Percentiles rank a stretch among this genome's conserved stretches.
phyloP scores from a whole-genome alignment of 2,329 filamentous ascomycete species.

The Clarireedia sp. region DNA sequence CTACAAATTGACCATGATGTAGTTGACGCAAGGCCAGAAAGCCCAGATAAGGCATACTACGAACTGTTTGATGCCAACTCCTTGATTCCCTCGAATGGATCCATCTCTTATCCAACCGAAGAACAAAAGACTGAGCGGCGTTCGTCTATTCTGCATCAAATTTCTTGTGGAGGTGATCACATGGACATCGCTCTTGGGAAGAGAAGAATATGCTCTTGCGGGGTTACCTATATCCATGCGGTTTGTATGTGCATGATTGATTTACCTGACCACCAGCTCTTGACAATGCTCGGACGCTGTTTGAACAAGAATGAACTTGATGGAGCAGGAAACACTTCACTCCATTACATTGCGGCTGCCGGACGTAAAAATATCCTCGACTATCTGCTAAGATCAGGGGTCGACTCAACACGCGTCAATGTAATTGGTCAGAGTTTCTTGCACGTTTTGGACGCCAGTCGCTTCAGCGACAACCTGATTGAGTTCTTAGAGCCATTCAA shows the following conservation, averaged over 20 bases:
- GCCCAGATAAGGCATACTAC: conserved; percentile 7
- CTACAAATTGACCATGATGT: not conserved
- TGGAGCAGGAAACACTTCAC: conserved; percentile 6
- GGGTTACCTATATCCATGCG: conserved; percentile 6
- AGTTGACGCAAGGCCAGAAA: not conserved
- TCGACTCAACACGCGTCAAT: not conserved
- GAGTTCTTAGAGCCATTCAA: conserved; percentile 5
- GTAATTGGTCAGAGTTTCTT: conserved; percentile 2
- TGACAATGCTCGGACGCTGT: not conserved
- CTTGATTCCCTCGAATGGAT: conserved; percentile 3
- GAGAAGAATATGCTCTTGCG: not conserved
- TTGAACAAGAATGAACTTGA: not conserved
- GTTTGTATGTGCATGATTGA: conserved; percentile 4
- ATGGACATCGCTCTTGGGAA: not conserved
- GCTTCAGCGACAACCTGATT: conserved; percentile 7
- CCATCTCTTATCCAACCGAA: not conserved
- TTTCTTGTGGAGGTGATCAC: conserved; percentile 3
- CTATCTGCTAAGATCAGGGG: conserved; percentile 1
- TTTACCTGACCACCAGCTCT: conserved; percentile 1
- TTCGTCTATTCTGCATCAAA: conserved; percentile 2
- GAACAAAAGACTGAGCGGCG: not conserved
- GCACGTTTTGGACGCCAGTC: conserved; percentile 6
- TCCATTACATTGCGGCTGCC: conserved; percentile 7
- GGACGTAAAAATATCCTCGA: conserved; percentile 3
- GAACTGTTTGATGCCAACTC: conserved; percentile 6